Base-by-base conservation (phyloP, 257 asterid genomes). In the Buddleja alternifolia region DNA sequence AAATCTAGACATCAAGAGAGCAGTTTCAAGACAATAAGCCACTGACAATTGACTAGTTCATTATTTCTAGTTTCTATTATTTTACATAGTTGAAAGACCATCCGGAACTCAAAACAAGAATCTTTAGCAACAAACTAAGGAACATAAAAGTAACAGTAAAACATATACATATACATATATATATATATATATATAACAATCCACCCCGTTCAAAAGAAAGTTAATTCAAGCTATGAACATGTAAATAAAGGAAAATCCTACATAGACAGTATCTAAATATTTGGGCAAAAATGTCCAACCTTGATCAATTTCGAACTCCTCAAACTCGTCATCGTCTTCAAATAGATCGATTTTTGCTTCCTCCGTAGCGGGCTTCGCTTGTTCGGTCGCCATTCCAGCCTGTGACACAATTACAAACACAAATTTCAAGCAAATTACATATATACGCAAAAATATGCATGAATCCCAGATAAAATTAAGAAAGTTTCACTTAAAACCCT, bases 271-370 rank as follows among this genome's bases (percentile, higher is more conserved):
- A 5, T 25, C 14, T 16, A 64, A 44, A 59, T 41, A 25, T 9
- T 20, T 5, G 32, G 14, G 4, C 57, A 20, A 8, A n/a, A 15
- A 24, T 10, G 21, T n/a, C 29, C 12, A 66, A 82, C 96, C 96
- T 79, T 77, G 86, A 75, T 75, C 88, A 25, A 88, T 84, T 65
- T 75, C 95, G 46, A 91, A 90, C 84, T 90, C 97, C 75, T 90
- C 97, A 34, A 88, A 91, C 69, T 88, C 97, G 64, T 91, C 96
- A 42, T 90, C 96, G 51, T 91, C 96, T 75, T 91, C 95, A 65
- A 88, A 91, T 4, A 91, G 84, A 81, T 91, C 95, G 61, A 88
- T 75, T 73, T 91, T 88, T 17, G 82, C 86, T 53, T 86, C 92
- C 70, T 88, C 92, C 8, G 86, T 57, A 44, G 83, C 85, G 19